Evolutionary conservation across 306 rosid species (phyloP), one percentile per base, ranked within the genome.

Genomic region (Ormosia emarginata): DNA sequence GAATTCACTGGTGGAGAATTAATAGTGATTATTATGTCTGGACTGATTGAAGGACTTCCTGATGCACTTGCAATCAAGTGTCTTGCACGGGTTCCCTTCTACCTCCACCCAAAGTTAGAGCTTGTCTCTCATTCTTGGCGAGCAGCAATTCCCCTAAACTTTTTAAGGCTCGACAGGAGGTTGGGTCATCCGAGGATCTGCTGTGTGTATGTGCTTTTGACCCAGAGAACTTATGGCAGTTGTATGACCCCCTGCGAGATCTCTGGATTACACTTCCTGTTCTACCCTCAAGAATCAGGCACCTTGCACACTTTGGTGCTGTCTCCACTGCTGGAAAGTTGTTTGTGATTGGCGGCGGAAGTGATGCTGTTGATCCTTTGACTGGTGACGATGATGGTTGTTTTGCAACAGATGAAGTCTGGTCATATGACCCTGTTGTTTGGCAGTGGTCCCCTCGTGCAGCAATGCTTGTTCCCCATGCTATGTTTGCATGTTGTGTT

Each of bases 381-480:
- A 95, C 99, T 1, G 98, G 99, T 50, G 99, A 96, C 79, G 97
- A 93, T 41, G 97, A 95, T 86, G 98, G 99, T 56, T 90, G 90
- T 87, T 95, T 93, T 75, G 97, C 99, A 18, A 95, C 99, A 13
- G 86, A 90, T 62, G 98, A 96, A 87, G 98, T 96, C 41, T 96
- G 98, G 99, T 96, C 99, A 36, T 96, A 93, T 53, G 95, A 96
- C 65, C 99, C 97, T 43, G 90, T 96, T 29, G 84, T 79, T 18
- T 88, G 91, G 79, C 92, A 78, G 80, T 96, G 99, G 99, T 63
- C 94, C 40, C 87, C 92, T 30, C 52, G 80, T 44, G 93, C 98
- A 49, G 59, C 99, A 11, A 93, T 95, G 99, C 93, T 90, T 41
- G 93, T 95, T 46, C 96, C 97, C 1, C 98, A 97, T 77, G 88